Evolutionary conservation across 163 green algal species (phyloP), one percentile per base, ranked within the genome.

Genomic region (Scenedesmus sp.): DNA sequence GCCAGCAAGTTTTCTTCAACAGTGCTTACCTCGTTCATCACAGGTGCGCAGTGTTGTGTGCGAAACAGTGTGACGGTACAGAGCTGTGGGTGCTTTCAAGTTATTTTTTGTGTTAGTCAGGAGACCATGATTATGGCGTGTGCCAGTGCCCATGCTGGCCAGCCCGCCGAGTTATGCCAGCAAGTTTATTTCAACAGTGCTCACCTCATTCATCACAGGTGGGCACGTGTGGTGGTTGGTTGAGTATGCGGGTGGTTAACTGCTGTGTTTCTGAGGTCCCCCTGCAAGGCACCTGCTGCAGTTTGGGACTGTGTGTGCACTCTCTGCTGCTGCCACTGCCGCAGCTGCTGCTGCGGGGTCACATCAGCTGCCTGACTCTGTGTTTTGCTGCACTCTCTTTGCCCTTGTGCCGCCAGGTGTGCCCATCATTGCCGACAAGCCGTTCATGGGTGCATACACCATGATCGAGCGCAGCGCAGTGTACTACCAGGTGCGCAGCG

Each of bases 121-220:
- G 34, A 46, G 34, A 46, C 34, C 0, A 0, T 46, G 0, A 46
- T 46, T 1, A 46, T 46, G 34, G 34, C 34, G 34, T 64, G 90
- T 20, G 0, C 79, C 91, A 34, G 90, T 93, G 57, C 90, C 90
- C 26, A 93, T 93, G 90, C 84, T 93, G 7, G 90, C 90, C 16
- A 93, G 86, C 86, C 70, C 46, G 0, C 85, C 89, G 67, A 91
- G 91, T 46, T 93, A 93, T 52, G n/a, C 76, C 56, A 84, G 56
- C 74, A 93, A 93, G 64, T 93, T 93, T 16, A 85, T 56, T 0
- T 91, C 84, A 2, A 93, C 90, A 26, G 90, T 93, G 60, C 77
- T 91, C 20, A 91, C 90, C 3, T 86, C 59, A 3, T 84, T 93
- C n/a, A 91, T 93, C 20, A 93, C 90, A 66, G 90, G 90, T 87